A percentile compares a stretch with the other conserved stretches of the same genome.
Conservation (phyloP, 2,329 filamentous ascomycete species). For the Coniella vitis region DNA sequence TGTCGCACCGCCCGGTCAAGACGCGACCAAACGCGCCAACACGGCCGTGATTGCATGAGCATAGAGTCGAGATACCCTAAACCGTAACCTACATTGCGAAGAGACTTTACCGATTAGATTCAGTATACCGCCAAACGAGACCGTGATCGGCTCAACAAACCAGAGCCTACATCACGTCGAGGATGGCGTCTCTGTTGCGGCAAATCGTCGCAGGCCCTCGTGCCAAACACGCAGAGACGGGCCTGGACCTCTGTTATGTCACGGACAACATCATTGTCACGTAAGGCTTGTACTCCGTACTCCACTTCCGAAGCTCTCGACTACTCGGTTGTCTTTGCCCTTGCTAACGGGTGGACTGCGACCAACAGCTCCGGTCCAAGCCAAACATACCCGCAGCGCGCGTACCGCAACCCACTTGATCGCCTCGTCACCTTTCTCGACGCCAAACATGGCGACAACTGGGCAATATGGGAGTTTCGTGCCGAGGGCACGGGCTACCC, state of each 20-base stretch:
- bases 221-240: conserved; percentile 75
- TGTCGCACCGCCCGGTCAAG: no score
- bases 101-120: no score
- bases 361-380: conserved; percentile 79
- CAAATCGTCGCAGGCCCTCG: conserved; percentile 89
- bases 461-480: conserved; percentile 97
- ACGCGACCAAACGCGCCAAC: no score
- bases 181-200: conserved; percentile 71
- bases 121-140: no score
- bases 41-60: no score
- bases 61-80: no score
- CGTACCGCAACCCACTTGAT: conserved; percentile 90
- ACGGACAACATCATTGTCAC: conserved; percentile 68
- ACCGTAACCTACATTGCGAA: no score
- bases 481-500: conserved; percentile 95
- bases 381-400: conserved; percentile 80
- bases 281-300: conserved; percentile 28
- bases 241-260: conserved; percentile 92
- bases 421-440: conserved; percentile 84
- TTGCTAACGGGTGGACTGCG: conserved; percentile 22
- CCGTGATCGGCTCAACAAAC: background rate
- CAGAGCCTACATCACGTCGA: background rate
- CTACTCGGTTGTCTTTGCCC: background rate
- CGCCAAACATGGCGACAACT: conserved; percentile 71
- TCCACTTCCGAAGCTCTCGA: background rate